Base-by-base conservation (phyloP, 805 yeast species). In the Yamadazyma tumulicola region DNA sequence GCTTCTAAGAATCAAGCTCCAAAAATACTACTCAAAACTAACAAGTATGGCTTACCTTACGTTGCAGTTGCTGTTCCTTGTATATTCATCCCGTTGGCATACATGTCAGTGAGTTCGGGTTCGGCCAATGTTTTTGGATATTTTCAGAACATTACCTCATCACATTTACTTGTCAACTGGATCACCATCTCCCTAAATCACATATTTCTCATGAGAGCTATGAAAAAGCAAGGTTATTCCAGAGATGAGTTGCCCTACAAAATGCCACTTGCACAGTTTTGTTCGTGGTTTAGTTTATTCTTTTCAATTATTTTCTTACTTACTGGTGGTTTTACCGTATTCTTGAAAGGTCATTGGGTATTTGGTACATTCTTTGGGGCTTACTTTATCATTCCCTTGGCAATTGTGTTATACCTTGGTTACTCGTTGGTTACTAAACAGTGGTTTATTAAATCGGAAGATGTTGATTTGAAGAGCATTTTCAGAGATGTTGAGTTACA, bases 251-350 rank as follows among this genome's bases (percentile, higher is more conserved):
- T 59, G 45, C 47, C 61, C 2, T 53, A 46, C 45, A 49, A 29
- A 16, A 47, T 61, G 6, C 45, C 46, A 7, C 48, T 55, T 33
- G 56, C 58, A 34, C 58, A 57, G 13, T 57, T 27, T 26, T 62
- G 57, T 5, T 48, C 63, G 5, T 59, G 50, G 37, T 53, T 51
- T 31, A 55, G 53, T n/a, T 45, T 59, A 15, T 62, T 64, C 9
- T 63, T 52, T 37, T 54, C 55, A 9, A 63, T 58, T 3, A 57
- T 64, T 34, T 35, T 80, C 38, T 40, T 67, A 4, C 19, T 82
- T 10, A 81, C 88, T 11, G 83, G 82, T 46, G 89, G 89, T 35
- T 83, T 79, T 52, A 78, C 74, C 3, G 80, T 75, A 5, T 81
- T 82, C 57, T 69, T 82, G 39, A 36, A 31, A 58, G 68, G 69